Evolutionary conservation across 2,329 filamentous ascomycete species (phyloP), one percentile per base, ranked within the genome.

Genomic region (Chaetomiaceae sp.): DNA sequence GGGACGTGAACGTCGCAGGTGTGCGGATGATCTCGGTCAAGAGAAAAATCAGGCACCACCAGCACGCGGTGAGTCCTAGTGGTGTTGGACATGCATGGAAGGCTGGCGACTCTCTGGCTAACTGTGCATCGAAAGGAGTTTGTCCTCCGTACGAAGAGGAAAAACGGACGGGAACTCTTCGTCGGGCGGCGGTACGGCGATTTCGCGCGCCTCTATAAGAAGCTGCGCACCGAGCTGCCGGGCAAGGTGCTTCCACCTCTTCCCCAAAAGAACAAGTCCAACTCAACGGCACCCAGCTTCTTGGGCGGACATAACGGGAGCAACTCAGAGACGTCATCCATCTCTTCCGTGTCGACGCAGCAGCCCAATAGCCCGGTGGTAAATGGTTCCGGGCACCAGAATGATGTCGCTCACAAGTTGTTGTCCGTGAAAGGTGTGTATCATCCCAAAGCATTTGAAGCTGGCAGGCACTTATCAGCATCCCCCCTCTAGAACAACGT

Each of bases 1-100:
- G 93, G 93, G 93, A 97, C 64, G 82, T 96, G 56, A 98, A 98
- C 63, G 84, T 98, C 40, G 88, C 91, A 10, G 89, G 84, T 33
- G 93, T 97, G 40, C 79, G 90, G 52, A 82, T 88, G 20, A 85
- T 80, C 2, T 83, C 81, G 7, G 74, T 89, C 42, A 95, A 91
- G 73, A 81, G 89, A 60, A 95, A 88, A 49, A 81, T 97, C 22
- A 76, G 91, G 48, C 83, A 93, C 60, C 93, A 96, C 64, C 87
- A 89, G 58, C 91, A 97, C 72, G 88, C 93, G 43, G 87, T 88
- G 69, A 67, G 83, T 70, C 20, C 33, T 17, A 10, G 2, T 30
- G 12, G 1, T 3, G 5, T n/a, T n/a, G 15, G 14, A 32, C 34
- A 15, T 8, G n/a, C n/a, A n/a, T 8, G 11, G 6, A 10, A 15